These are phyloP conservation scores for Dentipellis sp. DNA, from an alignment of 768 basidiomycete genomes.

Conservation along the genomic window DNA sequence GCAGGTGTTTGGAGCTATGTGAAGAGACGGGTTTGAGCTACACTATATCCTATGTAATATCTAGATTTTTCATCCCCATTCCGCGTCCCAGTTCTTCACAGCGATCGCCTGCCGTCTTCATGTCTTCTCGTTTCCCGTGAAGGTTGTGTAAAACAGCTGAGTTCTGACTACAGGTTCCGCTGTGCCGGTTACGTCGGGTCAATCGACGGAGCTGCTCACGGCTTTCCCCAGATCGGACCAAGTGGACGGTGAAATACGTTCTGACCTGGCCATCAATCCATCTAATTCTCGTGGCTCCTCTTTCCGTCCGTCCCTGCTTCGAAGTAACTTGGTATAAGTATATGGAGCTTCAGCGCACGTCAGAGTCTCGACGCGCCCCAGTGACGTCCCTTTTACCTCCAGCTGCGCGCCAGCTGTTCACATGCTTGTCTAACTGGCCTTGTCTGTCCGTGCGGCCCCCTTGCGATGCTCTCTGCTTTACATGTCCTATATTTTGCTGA, in stretches of 20 bases:
- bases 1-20: slow-evolving; percentile 94
- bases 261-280: slow-evolving; percentile 5
- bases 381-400: slow-evolving; percentile 2
- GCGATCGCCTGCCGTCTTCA: slow-evolving; percentile 4
- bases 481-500: not conserved
- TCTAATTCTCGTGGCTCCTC: slow-evolving; percentile 8
- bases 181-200: slow-evolving; percentile 6
- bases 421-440: not conserved
- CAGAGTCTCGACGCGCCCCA: slow-evolving; percentile 5
- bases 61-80: slow-evolving; percentile 14
- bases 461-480: not conserved
- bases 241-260: slow-evolving; percentile 7
- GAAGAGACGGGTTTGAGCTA: slow-evolving; percentile 79
- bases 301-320: slow-evolving; percentile 8
- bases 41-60: slow-evolving; percentile 35
- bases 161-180: slow-evolving; percentile 10
- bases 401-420: slow-evolving; percentile 1
- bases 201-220: slow-evolving; percentile 4
- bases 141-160: not conserved
- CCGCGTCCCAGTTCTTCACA: slow-evolving; percentile 11
- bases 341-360: slow-evolving; percentile 1
- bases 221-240: slow-evolving; percentile 8
- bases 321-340: slow-evolving; percentile 6
- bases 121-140: not conserved
- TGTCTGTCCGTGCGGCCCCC: not conserved